These are phyloP conservation scores for Isochrysis galbana DNA, from an alignment of 78 protist genomes.

Conservation along the genomic window DNA sequence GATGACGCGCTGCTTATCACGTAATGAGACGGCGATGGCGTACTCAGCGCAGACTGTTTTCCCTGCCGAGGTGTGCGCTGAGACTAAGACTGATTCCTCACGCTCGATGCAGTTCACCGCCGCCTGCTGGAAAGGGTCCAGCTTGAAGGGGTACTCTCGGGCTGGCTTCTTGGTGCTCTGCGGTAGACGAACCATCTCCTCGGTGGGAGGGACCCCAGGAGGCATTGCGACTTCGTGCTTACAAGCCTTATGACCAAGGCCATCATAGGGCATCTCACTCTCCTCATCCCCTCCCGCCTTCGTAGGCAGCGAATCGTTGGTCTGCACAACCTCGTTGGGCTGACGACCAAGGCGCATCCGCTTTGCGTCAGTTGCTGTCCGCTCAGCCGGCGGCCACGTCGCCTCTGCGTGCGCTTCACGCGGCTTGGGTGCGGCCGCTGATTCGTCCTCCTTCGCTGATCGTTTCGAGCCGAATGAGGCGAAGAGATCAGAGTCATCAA, in stretches of 20 bases:
- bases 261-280: too few species aligned
- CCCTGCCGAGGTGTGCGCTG: constrained; percentile 99
- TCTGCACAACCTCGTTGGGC: too few species aligned
- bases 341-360: too few species aligned
- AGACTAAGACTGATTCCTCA: constrained; percentile 76
- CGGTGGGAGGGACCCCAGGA: neutral
- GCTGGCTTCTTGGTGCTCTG: constrained; percentile 32
- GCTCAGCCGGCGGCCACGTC: too few species aligned
- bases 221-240: constrained; percentile 32
- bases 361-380: too few species aligned
- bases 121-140: constrained; percentile 61
- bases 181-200: neutral
- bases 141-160: constrained; percentile 48
- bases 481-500: too few species aligned
- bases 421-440: too few species aligned
- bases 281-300: too few species aligned
- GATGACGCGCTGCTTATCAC: constrained; percentile 64
- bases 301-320: too few species aligned
- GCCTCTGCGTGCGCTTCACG: too few species aligned
- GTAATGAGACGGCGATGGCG: constrained; percentile 80
- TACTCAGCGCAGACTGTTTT: constrained; percentile 96
- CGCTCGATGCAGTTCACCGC: neutral
- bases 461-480: too few species aligned
- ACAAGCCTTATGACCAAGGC: neutral
- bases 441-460: too few species aligned